Evolutionary conservation across 1,284 basidiomycete genomes (phyloP).

Genomic region (Irpex rosettiformis): DNA sequence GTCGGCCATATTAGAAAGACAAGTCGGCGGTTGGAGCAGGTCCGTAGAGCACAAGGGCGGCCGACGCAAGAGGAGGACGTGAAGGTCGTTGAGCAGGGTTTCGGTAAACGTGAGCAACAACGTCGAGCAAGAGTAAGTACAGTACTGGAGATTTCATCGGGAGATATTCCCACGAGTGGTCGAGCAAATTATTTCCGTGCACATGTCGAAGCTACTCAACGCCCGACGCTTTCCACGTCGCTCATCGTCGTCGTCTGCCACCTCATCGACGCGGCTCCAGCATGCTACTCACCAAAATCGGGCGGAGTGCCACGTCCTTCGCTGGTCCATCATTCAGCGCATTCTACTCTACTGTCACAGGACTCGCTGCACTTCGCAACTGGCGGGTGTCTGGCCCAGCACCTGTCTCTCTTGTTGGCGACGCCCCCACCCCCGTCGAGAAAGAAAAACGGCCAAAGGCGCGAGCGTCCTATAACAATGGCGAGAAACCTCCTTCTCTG

Average conservation of each 20-base stretch:
- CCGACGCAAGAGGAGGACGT: slow-evolving; percentile 21
- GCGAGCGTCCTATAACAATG: not conserved
- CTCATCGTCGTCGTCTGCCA: not conserved
- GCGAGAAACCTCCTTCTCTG: not conserved
- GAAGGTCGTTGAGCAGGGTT: slow-evolving; percentile 4
- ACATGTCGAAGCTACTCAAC: not conserved
- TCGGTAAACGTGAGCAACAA: not conserved
- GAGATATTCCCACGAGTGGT: not conserved
- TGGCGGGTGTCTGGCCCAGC: slow-evolving; percentile 49
- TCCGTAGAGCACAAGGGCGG: slow-evolving; percentile 5
- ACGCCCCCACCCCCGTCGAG: slow-evolving; percentile 35
- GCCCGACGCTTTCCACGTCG: not conserved
- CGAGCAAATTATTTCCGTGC: not conserved
- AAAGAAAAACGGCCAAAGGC: slow-evolving; percentile 12
- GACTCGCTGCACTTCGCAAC: slow-evolving; percentile 21
- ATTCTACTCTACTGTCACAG: slow-evolving; percentile 26
- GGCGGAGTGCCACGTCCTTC: not conserved
- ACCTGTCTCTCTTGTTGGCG: slow-evolving; percentile 52
- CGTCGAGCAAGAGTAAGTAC: not conserved
- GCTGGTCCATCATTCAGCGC: slow-evolving; percentile 18
- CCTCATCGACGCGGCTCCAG: not conserved
- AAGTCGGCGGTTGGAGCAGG: slow-evolving; percentile 10
- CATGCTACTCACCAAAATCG: not conserved
- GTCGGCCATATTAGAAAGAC: slow-evolving; percentile 66
- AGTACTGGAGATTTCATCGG: not conserved